phyloP scores from a whole-genome alignment of 148 eudicot genomes.

The Vaccinium vitisidaea region DNA sequence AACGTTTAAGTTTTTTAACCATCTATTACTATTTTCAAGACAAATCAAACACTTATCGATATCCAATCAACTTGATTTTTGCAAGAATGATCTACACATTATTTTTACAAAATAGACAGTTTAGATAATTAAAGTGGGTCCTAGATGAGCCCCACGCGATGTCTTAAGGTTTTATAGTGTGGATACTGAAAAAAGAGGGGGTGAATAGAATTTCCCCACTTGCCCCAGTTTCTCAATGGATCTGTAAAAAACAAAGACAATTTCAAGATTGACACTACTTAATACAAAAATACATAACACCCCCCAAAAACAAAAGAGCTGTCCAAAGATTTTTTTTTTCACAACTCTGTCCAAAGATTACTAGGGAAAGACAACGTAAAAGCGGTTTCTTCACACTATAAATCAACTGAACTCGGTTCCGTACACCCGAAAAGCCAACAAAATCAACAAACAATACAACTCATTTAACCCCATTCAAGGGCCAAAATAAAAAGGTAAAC shows the following conservation, averaged over 20 bases:
- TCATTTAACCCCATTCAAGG: neutral
- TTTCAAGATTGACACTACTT: neutral
- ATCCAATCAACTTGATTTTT: too few relatives aligned
- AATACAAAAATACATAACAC: neutral
- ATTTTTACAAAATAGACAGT: too few relatives aligned
- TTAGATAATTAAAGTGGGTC: too few relatives aligned
- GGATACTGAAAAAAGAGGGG: too few relatives aligned
- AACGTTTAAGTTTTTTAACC: too few relatives aligned
- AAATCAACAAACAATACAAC: neutral
- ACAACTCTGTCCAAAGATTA: neutral
- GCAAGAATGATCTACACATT: too few relatives aligned
- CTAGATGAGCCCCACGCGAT: too few relatives aligned
- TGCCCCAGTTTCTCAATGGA: neutral
- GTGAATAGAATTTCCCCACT: too few relatives aligned
- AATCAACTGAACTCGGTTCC: neutral
- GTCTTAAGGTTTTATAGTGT: too few relatives aligned
- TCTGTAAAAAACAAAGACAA: neutral
- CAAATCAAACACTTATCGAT: too few relatives aligned
- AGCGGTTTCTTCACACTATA: neutral
- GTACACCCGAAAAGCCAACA: neutral
- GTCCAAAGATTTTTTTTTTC: neutral
- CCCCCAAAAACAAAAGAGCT: neutral
- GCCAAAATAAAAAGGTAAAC: neutral
- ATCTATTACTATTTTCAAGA: too few relatives aligned
- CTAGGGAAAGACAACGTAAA: conserved; percentile 1